These are phyloP conservation scores for Kodamaea kakaduensis DNA, from an alignment of 805 yeast species.

Conservation along the genomic window DNA sequence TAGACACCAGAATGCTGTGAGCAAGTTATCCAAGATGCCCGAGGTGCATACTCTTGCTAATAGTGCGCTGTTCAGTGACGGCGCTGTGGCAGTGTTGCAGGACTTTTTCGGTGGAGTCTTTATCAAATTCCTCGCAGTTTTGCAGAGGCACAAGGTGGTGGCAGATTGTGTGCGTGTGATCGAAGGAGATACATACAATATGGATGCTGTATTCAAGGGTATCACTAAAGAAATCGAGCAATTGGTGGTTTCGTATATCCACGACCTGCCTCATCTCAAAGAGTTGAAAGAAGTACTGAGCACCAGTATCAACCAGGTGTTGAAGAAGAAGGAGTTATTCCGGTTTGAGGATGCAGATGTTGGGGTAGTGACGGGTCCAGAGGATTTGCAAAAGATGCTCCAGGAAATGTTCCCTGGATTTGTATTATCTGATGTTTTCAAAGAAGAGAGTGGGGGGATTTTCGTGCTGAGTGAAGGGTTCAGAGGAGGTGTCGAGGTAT, in stretches of 20 bases:
- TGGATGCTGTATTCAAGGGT: constrained; percentile 12
- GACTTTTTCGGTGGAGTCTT: constrained; percentile 73
- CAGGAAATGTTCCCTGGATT: constrained; percentile 73
- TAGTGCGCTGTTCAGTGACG: constrained; percentile 36
- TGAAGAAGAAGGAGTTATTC: constrained; percentile 24
- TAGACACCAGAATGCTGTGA: constrained; percentile 42
- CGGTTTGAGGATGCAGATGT: constrained; percentile 30
- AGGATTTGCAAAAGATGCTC: constrained; percentile 34
- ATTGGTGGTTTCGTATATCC: constrained; percentile 32
- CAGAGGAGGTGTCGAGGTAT: constrained; percentile 53
- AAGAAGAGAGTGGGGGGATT: constrained; percentile 24
- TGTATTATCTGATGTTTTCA: constrained; percentile 23
- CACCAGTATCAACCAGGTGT: constrained; percentile 20
- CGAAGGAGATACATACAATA: constrained; percentile 11
- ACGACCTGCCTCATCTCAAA: constrained; percentile 15
- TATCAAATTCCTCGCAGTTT: constrained; percentile 53
- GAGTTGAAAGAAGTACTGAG: constrained; percentile 7
- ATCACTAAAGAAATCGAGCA: constrained; percentile 31
- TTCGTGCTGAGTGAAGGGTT: constrained; percentile 60
- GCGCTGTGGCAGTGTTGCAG: constrained; percentile 52
- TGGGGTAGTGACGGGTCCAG: constrained; percentile 22
- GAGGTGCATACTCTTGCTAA: constrained; percentile 21
- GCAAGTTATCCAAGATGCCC: constrained; percentile 27
- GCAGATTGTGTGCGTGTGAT: constrained; percentile 47
- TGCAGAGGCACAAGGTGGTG: constrained; percentile 69